A percentile compares a stretch with the other conserved stretches of the same genome.
phyloP scores from a whole-genome alignment of 306 rosid genomes.

The Ceratonia siliqua region DNA sequence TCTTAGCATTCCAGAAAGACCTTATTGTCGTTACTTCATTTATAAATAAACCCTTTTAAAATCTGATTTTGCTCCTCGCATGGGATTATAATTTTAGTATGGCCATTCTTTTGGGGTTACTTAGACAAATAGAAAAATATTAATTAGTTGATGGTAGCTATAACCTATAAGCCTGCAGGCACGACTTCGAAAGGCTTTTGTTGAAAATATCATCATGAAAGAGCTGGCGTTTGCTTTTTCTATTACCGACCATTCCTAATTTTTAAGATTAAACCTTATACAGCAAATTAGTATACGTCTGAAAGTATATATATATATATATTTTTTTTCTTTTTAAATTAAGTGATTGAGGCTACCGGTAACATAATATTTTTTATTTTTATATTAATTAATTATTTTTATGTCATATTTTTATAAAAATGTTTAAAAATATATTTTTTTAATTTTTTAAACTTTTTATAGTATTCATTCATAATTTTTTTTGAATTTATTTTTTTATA shows the following conservation, averaged over 20 bases:
- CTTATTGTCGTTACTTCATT: neutral
- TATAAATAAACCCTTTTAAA: neutral
- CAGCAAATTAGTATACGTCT: too few relatives aligned
- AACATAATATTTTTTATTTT: too few relatives aligned
- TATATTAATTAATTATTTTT: too few relatives aligned
- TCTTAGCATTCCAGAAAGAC: neutral
- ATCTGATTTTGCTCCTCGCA: neutral
- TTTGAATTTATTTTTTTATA: too few relatives aligned
- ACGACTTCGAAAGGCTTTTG: conserved; percentile 16
- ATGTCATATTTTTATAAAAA: too few relatives aligned
- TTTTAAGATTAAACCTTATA: neutral
- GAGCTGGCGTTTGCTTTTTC: conserved; percentile 27
- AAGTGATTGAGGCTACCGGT: too few relatives aligned
- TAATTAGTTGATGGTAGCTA: neutral
- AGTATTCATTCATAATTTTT: too few relatives aligned
- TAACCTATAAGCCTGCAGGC: conserved; percentile 18
- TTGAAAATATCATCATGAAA: conserved; percentile 20
- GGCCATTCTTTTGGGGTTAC: neutral
- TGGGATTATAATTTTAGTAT: neutral
- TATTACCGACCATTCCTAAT: neutral
- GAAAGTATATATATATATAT: too few relatives aligned
- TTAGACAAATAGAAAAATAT: too few relatives aligned
- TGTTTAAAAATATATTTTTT: too few relatives aligned
- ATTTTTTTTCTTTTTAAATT: too few relatives aligned
- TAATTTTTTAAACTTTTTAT: too few relatives aligned